Evolutionary conservation across 2,329 filamentous ascomycete species (phyloP), one percentile per base, ranked within the genome.

Genomic region (Clarireedia sp.): DNA sequence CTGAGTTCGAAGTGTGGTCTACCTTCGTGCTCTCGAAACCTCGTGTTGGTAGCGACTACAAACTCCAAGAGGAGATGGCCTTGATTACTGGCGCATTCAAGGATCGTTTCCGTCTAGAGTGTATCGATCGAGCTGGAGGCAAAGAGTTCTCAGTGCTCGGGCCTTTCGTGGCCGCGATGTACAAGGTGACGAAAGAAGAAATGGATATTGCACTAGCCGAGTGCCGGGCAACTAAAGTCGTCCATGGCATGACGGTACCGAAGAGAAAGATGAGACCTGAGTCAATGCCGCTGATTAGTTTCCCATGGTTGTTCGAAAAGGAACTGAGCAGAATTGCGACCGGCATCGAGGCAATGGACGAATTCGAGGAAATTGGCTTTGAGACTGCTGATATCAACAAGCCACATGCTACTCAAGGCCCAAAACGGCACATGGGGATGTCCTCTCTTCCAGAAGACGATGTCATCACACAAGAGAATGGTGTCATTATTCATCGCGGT

Each of bases 1-100:
- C 88, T 0, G 94, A 99, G 65, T 96, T 96, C 62, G 94, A 99
- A 70, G 80, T 95, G 10, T 96, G 86, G 83, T 86, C 90, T 0
- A 85, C 89, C 0, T 97, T 96, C 69, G 82, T 91, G 2, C 75
- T 97, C 56, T 79, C 80, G 1, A 89, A 87, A 66, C 87, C 88
- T 8, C 78, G 82, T 0, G 78, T 89, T 24, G 83, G 81, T 36
- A 81, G 78, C 8, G 89, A 94, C 60, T 97, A 95, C 74, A 95
- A 94, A 65, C 81, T 90, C 48, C 85, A 90, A 48, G 92, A 99
- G 69, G 86, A 88, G 16, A 82, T 97, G 33, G 87, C 87, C 0
- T 75, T 77, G 4, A 81, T 92, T 19, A 80, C 86, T 1, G 74
- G 74, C 1, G 75, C 76, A 0, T 73, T 97, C 26, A 89, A 85